Base-by-base conservation (phyloP, 75 land plant species). In the Sequoiadendron giganteum region DNA sequence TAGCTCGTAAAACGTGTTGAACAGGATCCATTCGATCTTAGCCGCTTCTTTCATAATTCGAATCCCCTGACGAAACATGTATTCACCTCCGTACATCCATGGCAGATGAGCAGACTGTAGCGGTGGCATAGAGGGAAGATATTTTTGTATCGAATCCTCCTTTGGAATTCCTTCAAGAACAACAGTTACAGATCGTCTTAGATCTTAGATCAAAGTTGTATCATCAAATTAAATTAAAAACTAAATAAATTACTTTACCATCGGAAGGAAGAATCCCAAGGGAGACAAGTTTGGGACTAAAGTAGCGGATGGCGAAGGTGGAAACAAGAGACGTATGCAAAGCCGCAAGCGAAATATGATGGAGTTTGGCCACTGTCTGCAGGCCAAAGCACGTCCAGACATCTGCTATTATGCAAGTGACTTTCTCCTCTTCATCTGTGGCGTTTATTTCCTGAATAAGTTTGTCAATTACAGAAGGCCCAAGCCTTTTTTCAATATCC, bases 121-220 rank as follows among this genome's bases (percentile, higher is more conserved):
- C 19, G 56, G 85, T 28, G 85, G 85, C 85, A 84, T 21, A 6
- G 52, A 84, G 21, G 85, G 56, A 7, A 84, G 56, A 52, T 84
- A 84, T 34, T 52, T 30, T 28, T 28, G 36, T 0, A 49, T 48
- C 1, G 30, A 52, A 1, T 48, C 16, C 32, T 84, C 85, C 56
- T 49, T 84, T 47, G 85, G 85, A 84, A 49, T 84, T 30, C 85
- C 56, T 84, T 18, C 25, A 68, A 19, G 4, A 16, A 28, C 16
- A 54, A 54, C 56, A 54, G 4, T 54, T 54, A 54, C 56, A 54
- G 56, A 54, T 15, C 10, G 54, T 42, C 7, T 47, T 47, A n/a
- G 7, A 45, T 55, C 15, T 55, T 16, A 55, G 16, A 55, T 4
- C 58, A 55, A 18, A 48, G 13, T 11, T 48, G 52, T 48, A 10